Conservation (phyloP, 2,329 filamentous ascomycete species). For the Calycina marina region DNA sequence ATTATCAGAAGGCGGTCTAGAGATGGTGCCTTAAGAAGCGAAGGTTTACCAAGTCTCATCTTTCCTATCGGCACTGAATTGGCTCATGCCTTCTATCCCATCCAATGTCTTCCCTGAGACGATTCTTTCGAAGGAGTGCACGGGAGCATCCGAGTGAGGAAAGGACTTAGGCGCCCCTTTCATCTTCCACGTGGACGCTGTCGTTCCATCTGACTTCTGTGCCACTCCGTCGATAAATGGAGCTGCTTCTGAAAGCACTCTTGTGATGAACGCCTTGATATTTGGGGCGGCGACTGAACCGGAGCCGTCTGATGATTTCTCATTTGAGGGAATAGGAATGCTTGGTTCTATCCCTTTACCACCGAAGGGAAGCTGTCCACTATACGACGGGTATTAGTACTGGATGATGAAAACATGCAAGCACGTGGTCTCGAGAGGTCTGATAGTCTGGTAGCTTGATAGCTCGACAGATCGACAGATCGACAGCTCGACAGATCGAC, state of each 20-base stretch:
- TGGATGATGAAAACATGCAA: too few species aligned
- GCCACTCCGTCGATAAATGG: slow-evolving; percentile 42
- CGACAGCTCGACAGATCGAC: too few species aligned
- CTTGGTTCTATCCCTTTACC: slow-evolving; percentile 12
- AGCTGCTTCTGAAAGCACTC: slow-evolving; percentile 41
- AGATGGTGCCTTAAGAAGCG: too few species aligned
- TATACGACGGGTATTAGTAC: too few species aligned
- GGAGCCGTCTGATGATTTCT: slow-evolving; percentile 7
- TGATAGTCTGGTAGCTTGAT: too few species aligned
- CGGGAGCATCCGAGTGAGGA: slow-evolving; percentile 31
- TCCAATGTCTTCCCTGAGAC: slow-evolving; percentile 31
- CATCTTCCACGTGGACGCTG: slow-evolving; percentile 31
- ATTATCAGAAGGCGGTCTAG: too few species aligned
- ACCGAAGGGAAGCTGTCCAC: slow-evolving; percentile 31
- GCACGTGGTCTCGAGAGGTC: too few species aligned
- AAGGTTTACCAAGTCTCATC: slow-evolving; percentile 52
- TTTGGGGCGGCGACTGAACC: slow-evolving; percentile 6
- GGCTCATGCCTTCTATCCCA: slow-evolving; percentile 21
- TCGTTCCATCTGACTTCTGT: slow-evolving; percentile 22
- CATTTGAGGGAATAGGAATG: slow-evolving; percentile 5
- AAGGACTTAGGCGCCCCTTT: slow-evolving; percentile 33
- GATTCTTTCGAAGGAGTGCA: slow-evolving; percentile 38
- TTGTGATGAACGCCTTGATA: slow-evolving; percentile 34
- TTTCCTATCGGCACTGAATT: slow-evolving; percentile 20
- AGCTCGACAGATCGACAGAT: too few species aligned